Conservation (phyloP, 2,329 filamentous ascomycete species). For the Hawksworthiomyces lignivorus region DNA sequence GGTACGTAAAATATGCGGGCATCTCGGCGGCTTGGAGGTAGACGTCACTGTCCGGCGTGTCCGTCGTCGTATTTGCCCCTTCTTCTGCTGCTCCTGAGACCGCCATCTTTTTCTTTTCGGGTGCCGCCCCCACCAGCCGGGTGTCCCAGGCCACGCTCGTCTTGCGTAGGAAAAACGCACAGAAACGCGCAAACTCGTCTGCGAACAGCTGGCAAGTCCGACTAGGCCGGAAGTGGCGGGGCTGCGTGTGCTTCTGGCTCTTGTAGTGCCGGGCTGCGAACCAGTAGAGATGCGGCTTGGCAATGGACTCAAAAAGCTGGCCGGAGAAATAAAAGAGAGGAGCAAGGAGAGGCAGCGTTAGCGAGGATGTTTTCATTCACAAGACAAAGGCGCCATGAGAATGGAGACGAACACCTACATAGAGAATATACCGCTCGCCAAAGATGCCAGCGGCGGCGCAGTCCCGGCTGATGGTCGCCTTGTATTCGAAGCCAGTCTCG, state of each 20-base stretch:
- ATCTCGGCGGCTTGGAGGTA: neutral
- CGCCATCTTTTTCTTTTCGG: neutral
- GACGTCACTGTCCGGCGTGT: too few relatives aligned
- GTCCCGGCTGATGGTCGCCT: conserved; percentile 52
- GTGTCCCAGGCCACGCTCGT: conserved; percentile 55
- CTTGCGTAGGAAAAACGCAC: conserved; percentile 48
- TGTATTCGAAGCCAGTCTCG: conserved; percentile 53
- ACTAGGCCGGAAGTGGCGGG: conserved; percentile 32
- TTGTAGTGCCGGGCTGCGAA: conserved; percentile 46
- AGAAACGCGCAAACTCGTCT: conserved; percentile 43
- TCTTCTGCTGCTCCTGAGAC: too few relatives aligned
- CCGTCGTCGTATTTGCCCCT: too few relatives aligned
- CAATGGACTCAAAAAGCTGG: conserved; percentile 63
- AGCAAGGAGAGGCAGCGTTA: too few relatives aligned
- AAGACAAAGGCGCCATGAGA: neutral
- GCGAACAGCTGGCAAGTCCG: conserved; percentile 30
- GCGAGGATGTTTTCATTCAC: too few relatives aligned
- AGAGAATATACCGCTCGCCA: conserved; percentile 52
- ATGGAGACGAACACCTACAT: conserved; percentile 36
- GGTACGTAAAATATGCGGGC: neutral
- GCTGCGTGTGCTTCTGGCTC: conserved; percentile 28
- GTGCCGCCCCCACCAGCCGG: conserved; percentile 22
- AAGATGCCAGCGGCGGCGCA: conserved; percentile 32
- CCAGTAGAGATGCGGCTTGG: conserved; percentile 52
- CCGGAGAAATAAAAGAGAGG: too few relatives aligned